Conservation (phyloP, 2,329 filamentous ascomycete species). For the Scolecobasidium constrictum region DNA sequence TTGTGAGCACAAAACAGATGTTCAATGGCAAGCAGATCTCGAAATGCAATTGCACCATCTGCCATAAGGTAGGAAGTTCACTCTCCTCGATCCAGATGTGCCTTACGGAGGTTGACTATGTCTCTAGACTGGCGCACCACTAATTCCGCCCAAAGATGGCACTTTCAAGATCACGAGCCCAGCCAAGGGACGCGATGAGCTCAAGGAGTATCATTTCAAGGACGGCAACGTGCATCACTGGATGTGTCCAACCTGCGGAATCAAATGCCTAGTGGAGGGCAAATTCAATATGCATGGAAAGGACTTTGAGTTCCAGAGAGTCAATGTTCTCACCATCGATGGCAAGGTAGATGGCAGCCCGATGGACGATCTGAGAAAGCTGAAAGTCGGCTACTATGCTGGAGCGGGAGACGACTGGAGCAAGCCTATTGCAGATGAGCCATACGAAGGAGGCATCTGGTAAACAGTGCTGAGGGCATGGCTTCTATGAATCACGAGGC, state of each 20-base stretch:
- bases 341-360: constrained; percentile 2
- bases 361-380: neutral
- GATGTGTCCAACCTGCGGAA: constrained; percentile 3
- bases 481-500: too few relatives aligned
- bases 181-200: constrained; percentile 2
- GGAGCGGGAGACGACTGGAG: constrained; percentile 1
- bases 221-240: constrained; percentile 3
- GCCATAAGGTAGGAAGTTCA: constrained; percentile 2
- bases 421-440: neutral
- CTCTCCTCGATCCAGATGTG: too few relatives aligned
- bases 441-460: constrained; percentile 3
- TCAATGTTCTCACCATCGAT: constrained; percentile 6
- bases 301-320: neutral
- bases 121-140: neutral
- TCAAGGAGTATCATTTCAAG: constrained; percentile 4
- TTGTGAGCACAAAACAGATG: constrained; percentile 1
- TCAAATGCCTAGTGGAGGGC: constrained; percentile 2
- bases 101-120: too few relatives aligned
- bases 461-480: too few relatives aligned
- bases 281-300: neutral
- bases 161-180: constrained; percentile 4
- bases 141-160: constrained; percentile 1
- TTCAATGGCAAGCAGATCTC: constrained; percentile 3
- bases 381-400: constrained; percentile 3
- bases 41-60: constrained; percentile 8